These are phyloP conservation scores for Candida maesae DNA, from an alignment of 805 yeast genomes.

Conservation along the genomic window DNA sequence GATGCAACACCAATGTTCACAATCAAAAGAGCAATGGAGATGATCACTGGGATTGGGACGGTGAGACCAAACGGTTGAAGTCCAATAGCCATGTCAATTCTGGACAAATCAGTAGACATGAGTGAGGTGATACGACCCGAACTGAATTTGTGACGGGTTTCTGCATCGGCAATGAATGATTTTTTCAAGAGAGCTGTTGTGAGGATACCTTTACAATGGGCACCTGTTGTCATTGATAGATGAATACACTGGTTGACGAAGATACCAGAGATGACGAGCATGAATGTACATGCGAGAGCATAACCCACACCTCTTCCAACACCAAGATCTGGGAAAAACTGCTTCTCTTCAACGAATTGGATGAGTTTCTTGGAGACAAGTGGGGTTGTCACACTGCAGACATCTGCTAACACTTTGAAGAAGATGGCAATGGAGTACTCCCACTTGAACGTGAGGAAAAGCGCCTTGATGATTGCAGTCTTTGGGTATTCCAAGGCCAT, in stretches of 20 bases:
- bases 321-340: slow-evolving; percentile 34
- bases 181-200: slow-evolving; percentile 65
- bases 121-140: slow-evolving; percentile 65
- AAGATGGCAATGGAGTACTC: slow-evolving; percentile 39
- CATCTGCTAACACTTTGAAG: slow-evolving; percentile 43
- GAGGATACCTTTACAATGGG: slow-evolving; percentile 59
- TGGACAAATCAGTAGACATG: slow-evolving; percentile 72
- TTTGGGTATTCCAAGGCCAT: slow-evolving; percentile 39
- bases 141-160: slow-evolving; percentile 51
- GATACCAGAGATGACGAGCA: slow-evolving; percentile 39
- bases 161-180: slow-evolving; percentile 52
- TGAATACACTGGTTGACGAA: slow-evolving; percentile 49
- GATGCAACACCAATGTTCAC: slow-evolving; percentile 68
- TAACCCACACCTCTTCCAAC: slow-evolving; percentile 55
- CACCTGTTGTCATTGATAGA: slow-evolving; percentile 55
- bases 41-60: slow-evolving; percentile 58
- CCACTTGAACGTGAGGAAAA: slow-evolving; percentile 46
- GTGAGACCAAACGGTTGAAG: slow-evolving; percentile 54
- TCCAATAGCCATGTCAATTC: slow-evolving; percentile 65
- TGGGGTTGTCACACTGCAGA: slow-evolving; percentile 49
- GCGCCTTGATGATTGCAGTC: slow-evolving; percentile 36
- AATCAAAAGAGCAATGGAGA: slow-evolving; percentile 58
- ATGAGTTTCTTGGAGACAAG: slow-evolving; percentile 51
- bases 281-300: slow-evolving; percentile 47
- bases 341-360: slow-evolving; percentile 45